phyloP scores from a whole-genome alignment of 495 filamentous ascomycete species.

The Aspergillus egyptiacus region DNA sequence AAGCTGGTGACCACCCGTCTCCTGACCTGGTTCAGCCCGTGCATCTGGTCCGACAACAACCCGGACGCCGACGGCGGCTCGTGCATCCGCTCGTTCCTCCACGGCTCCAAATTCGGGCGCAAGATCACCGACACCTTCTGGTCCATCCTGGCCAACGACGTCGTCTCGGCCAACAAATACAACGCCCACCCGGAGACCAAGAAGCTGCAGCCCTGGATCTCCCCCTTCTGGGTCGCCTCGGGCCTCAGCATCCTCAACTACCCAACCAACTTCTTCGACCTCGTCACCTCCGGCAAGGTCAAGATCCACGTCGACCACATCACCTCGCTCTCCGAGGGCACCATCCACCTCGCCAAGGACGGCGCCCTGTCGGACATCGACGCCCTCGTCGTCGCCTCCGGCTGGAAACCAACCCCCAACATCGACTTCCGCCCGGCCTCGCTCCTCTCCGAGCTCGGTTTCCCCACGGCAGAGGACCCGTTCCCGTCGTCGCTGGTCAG shows the following conservation, averaged over 20 bases:
- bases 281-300: conserved; percentile 52
- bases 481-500: conserved; percentile 23
- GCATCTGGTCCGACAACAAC: conserved; percentile 49
- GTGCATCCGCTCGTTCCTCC: conserved; percentile 50
- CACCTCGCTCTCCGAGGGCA: conserved; percentile 37
- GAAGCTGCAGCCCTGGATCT: conserved; percentile 60
- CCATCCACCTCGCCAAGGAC: conserved; percentile 42
- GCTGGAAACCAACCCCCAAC: conserved; percentile 59
- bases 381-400: conserved; percentile 65
- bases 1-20: conserved; percentile 59
- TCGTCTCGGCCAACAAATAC: conserved; percentile 53
- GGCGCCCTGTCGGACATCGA: conserved; percentile 23
- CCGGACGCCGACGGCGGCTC: conserved; percentile 48
- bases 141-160: conserved; percentile 53
- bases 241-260: conserved; percentile 67
- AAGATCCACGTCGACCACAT: conserved; percentile 60
- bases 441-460: conserved; percentile 33
- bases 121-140: conserved; percentile 66
- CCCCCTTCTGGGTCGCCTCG: conserved; percentile 57
- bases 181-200: conserved; percentile 54
- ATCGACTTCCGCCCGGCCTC: conserved; percentile 57
- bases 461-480: conserved; percentile 31
- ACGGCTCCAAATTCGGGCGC: conserved; percentile 61
- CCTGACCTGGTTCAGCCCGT: conserved; percentile 61
- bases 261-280: conserved; percentile 56